phyloP scores from a whole-genome alignment of 257 asterid species.

The Gardenia jasminoides region DNA sequence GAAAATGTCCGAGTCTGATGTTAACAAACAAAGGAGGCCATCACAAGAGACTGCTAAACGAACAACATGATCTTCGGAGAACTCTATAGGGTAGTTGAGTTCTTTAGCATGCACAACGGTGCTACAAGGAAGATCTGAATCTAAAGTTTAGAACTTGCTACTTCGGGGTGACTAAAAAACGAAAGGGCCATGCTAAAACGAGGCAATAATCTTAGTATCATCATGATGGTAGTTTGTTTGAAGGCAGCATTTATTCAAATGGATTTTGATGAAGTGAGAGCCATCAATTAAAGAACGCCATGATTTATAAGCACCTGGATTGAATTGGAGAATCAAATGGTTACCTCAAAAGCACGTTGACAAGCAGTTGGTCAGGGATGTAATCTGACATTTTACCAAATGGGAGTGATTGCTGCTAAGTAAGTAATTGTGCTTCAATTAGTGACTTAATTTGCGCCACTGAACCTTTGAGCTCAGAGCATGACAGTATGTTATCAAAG shows the following conservation, averaged over 20 bases:
- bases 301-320: constrained; percentile 13
- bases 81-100: background rate
- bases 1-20: background rate
- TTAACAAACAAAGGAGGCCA: background rate
- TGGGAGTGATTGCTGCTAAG: too few relatives aligned
- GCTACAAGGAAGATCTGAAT: background rate
- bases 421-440: too few relatives aligned
- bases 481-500: too few relatives aligned
- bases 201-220: background rate
- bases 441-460: too few relatives aligned
- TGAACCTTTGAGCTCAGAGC: too few relatives aligned
- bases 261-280: background rate
- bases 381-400: background rate
- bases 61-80: too few relatives aligned
- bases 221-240: background rate
- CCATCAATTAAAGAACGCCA: background rate
- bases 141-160: background rate
- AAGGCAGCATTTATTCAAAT: background rate
- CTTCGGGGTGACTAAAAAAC: background rate
- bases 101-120: background rate
- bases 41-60: background rate
- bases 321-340: background rate
- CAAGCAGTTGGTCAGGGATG: background rate
- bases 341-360: background rate
- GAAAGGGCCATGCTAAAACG: background rate